Evolutionary conservation across 768 basidiomycete genomes (phyloP).

Genomic region (Leccinum longicurvipes): DNA sequence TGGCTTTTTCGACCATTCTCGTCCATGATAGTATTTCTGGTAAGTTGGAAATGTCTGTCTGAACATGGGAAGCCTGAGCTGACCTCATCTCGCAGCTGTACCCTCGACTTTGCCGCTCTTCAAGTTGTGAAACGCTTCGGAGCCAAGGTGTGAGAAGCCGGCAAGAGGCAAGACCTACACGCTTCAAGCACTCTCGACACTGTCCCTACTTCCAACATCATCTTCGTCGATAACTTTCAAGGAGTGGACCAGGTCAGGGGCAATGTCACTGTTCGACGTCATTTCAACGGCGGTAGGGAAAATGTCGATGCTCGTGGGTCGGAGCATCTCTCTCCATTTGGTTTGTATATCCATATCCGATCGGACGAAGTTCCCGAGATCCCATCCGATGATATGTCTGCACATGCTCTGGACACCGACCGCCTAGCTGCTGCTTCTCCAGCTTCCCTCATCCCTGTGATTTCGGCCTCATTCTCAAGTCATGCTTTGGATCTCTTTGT

Average conservation of each 20-base stretch:
- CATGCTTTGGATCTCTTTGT: conserved; percentile 16
- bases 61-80: neutral
- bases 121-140: conserved; percentile 23
- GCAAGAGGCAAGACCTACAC: conserved; percentile 12
- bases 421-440: conserved; percentile 20
- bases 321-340: too few relatives aligned
- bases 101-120: conserved; percentile 24
- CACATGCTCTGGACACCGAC: conserved; percentile 19
- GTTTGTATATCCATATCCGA: conserved; percentile 22
- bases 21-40: conserved; percentile 28
- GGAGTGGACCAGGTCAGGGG: conserved; percentile 15
- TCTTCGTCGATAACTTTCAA: conserved; percentile 9
- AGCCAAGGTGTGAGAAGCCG: conserved; percentile 13
- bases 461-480: conserved; percentile 19
- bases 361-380: conserved; percentile 13
- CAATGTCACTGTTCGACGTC: conserved; percentile 16
- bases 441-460: conserved; percentile 13
- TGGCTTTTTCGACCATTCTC: too few relatives aligned
- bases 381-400: conserved; percentile 15
- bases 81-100: conserved; percentile 11
- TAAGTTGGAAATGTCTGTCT: neutral
- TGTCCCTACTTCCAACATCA: conserved; percentile 10
- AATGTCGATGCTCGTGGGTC: conserved; percentile 11
- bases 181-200: conserved; percentile 9
- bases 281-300: conserved; percentile 22